These are phyloP conservation scores for Adansonia grandidieri DNA, from an alignment of 441 rosid species.

Conservation along the genomic window DNA sequence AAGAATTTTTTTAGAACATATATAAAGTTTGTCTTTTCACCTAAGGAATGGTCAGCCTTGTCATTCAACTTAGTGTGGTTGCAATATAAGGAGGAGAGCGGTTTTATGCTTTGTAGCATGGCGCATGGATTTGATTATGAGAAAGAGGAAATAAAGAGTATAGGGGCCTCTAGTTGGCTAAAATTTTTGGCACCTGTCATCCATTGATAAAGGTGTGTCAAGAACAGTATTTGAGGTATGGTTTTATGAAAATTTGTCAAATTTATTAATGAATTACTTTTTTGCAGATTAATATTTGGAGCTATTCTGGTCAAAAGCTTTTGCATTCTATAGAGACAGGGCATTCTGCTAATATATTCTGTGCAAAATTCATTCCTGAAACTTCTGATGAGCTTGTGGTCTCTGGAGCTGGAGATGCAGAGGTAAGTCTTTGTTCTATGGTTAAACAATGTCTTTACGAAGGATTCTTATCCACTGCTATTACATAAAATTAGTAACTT, in stretches of 20 bases:
- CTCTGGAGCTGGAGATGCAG: conserved; percentile 98
- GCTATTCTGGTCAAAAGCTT: conserved; percentile 71
- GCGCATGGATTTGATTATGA: not conserved
- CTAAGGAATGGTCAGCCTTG: not conserved
- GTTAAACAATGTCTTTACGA: conserved; percentile 20
- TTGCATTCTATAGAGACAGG: conserved; percentile 91
- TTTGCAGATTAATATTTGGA: conserved; percentile 84
- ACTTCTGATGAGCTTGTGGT: conserved; percentile 92
- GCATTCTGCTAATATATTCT: conserved; percentile 86
- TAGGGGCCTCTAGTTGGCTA: not conserved
- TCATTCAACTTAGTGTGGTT: not conserved
- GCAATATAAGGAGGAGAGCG: not conserved
- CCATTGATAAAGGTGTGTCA: conserved; percentile 18
- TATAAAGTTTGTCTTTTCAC: not conserved
- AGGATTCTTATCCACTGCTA: conserved; percentile 13
- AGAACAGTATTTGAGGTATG: not conserved
- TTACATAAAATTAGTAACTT: conserved; percentile 29
- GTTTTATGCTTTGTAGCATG: not conserved
- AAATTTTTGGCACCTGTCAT: not conserved
- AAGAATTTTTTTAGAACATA: not conserved
- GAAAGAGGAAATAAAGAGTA: not conserved
- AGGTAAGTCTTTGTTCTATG: conserved; percentile 49
- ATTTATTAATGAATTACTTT: conserved; percentile 7
- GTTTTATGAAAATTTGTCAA: not conserved
- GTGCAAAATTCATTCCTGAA: conserved; percentile 95